phyloP scores from a whole-genome alignment of 192 early-diverging fungal species.

The Backusella morwellensis region DNA sequence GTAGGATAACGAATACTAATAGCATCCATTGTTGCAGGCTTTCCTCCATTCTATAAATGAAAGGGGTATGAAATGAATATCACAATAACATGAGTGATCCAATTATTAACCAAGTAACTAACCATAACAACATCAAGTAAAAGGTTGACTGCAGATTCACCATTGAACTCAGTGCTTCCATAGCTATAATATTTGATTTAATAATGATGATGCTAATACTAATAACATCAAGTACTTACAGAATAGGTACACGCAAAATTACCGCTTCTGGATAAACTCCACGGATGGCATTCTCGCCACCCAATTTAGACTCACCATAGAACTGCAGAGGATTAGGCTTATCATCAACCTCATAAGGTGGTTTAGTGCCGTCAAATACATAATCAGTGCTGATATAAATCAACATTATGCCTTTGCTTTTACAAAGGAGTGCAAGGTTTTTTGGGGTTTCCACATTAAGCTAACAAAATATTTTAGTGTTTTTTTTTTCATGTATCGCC shows the following conservation, averaged over 20 bases:
- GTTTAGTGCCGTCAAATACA: slow-evolving; percentile 86
- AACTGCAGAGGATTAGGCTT: slow-evolving; percentile 76
- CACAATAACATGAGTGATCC: background rate
- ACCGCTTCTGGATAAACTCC: slow-evolving; percentile 53
- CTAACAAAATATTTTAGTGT: slow-evolving; percentile 6
- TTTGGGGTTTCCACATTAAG: slow-evolving; percentile 70
- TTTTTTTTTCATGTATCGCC: background rate
- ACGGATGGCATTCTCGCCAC: slow-evolving; percentile 66
- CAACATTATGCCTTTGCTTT: slow-evolving; percentile 52
- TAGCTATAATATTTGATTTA: slow-evolving; percentile 38
- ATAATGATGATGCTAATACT: background rate
- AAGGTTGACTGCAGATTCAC: slow-evolving; percentile 77
- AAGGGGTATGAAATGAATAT: background rate
- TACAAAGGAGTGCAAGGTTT: slow-evolving; percentile 51
- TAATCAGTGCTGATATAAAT: slow-evolving; percentile 91
- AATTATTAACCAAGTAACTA: slow-evolving; percentile 4
- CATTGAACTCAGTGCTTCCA: slow-evolving; percentile 59
- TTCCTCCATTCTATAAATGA: slow-evolving; percentile 35
- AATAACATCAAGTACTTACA: slow-evolving; percentile 39
- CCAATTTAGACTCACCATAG: slow-evolving; percentile 81
- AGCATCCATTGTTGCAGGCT: slow-evolving; percentile 64
- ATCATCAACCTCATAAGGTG: slow-evolving; percentile 73
- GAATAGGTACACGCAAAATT: slow-evolving; percentile 78
- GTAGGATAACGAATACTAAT: slow-evolving; percentile 75
- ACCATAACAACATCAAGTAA: slow-evolving; percentile 67